Base-by-base conservation (phyloP, 331 rosid genomes). In the Rosa hybrid region DNA sequence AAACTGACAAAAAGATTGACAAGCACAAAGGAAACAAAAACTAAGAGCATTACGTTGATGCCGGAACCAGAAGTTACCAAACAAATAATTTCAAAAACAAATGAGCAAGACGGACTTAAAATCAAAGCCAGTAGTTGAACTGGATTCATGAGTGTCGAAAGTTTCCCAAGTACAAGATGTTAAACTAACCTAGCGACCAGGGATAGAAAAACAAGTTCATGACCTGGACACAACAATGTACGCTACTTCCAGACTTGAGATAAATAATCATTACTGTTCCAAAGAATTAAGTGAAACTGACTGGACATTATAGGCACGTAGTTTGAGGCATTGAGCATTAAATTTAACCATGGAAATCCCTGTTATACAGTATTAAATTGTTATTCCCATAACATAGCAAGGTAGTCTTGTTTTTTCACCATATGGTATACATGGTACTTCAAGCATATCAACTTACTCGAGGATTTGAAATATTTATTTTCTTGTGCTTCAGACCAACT, bases 401-500 rank as follows among this genome's bases (percentile, higher is more conserved):
- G 44, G 14, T 44, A 76, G 6, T 16, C 57, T 45, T 76, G 18
- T 45, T 51, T 30, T 1, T 42, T 75, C 69, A 62, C 45, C 79
- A 59, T 18, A 64, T 45, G 57, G 39, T 38, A 79, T 62, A 39
- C 14, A 18, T 34, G 72, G 23, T 38, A 17, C n/a, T 74, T 49
- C 44, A 88, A 42, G 71, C 69, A 41, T 79, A 78, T 50, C 42
- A 78, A 85, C 98, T 90, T 90, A 96, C 99, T 92, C 99, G 91
- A 68, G 97, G 87, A 82, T 93, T 96, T 42, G 99, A 96, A 78
- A 96, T 93, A 71, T 93, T 96, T 77, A 96, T 96, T 85, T 96
- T 96, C 99, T 92, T 96, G 89, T 96, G 99, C 92, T 93, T 96
- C 90, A 93, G 78, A 79, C 90, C 91, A 69, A 96, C 92, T 74